Evolutionary conservation across 148 eudicot genomes (phyloP).

Genomic region (Rhododendron mucronatum): DNA sequence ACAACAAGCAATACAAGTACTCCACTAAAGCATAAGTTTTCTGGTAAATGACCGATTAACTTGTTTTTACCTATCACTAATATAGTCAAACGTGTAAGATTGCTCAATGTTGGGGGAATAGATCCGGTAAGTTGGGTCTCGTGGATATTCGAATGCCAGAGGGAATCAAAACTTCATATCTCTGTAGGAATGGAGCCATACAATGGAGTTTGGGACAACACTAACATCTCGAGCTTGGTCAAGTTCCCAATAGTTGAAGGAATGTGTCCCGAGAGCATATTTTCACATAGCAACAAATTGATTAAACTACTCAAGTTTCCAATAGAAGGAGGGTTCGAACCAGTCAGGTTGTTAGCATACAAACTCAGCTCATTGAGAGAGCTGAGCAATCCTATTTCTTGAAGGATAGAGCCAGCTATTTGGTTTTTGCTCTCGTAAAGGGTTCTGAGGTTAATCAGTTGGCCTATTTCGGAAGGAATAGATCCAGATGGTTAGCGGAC

Average conservation of each 20-base stretch:
- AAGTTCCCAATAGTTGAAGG: neutral
- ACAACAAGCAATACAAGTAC: too few relatives aligned
- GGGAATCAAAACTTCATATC: slow-evolving; percentile 22
- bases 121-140: slow-evolving; percentile 27
- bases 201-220: neutral
- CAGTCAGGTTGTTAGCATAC: neutral
- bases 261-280: neutral
- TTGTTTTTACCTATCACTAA: neutral
- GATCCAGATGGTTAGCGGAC: too few relatives aligned
- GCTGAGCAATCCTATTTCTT: slow-evolving; percentile 26
- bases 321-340: neutral
- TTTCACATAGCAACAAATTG: neutral
- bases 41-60: neutral
- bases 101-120: slow-evolving; percentile 34
- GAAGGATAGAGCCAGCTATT: slow-evolving; percentile 36
- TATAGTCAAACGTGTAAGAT: slow-evolving; percentile 20
- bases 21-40: neutral
- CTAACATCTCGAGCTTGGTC: neutral
- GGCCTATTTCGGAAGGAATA: neutral
- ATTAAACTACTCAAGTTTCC: neutral
- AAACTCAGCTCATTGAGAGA: neutral
- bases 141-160: slow-evolving; percentile 6
- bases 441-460: neutral
- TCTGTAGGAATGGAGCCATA: slow-evolving; percentile 9
- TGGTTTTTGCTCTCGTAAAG: slow-evolving; percentile 22